Evolutionary conservation across 2,329 filamentous ascomycete species (phyloP), one percentile per base, ranked within the genome.

Genomic region (Stagonosporopsis cucurbitacearum): DNA sequence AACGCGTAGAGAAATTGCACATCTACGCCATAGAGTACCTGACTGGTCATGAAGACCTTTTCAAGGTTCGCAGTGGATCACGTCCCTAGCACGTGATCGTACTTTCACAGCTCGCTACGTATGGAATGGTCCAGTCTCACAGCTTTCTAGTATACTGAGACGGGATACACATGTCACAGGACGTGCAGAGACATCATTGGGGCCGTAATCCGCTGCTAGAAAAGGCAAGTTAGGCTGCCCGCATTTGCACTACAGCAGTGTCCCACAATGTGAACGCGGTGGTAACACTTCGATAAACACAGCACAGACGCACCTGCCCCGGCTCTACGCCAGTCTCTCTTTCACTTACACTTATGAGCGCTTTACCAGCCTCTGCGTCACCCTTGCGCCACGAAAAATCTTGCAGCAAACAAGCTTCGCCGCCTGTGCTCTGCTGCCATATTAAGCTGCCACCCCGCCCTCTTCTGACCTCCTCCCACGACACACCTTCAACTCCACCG

Each of bases 171-270:
- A 46, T 3, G 33, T 46, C 40, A 41, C 20, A 40, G 22, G 45
- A 30, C 19, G n/a, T 23, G 44, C 35, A 37, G 15, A 4, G 32
- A 42, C 2, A 2, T 28, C n/a, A 57, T 45, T 50, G 45, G 49
- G 43, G 11, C 22, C 17, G 33, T 19, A 15, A 20, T 6, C 45
- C 28, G 20, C 20, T 30, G 13, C 47, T 47, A 30, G 42, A 22
- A 52, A 17, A n/a, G 22, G 49, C 39, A 44, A 47, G 6, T 47
- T 54, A 59, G 60, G 58, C 57, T 63, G 50, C 36, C 49, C 53
- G 57, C 60, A 62, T 57, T 8, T 62, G 60, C 52, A 54, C 49
- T 52, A 60, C 55, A 15, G 52, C 45, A 58, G 44, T 50, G 44
- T 48, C 15, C 22, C 22, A 47, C 30, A 60, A 48, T 58, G 46